Percentiles rank a stretch among this genome's conserved stretches.
Conservation (phyloP, 352 stramenopile genomes). For the Phytophthora macrochlamydospora region DNA sequence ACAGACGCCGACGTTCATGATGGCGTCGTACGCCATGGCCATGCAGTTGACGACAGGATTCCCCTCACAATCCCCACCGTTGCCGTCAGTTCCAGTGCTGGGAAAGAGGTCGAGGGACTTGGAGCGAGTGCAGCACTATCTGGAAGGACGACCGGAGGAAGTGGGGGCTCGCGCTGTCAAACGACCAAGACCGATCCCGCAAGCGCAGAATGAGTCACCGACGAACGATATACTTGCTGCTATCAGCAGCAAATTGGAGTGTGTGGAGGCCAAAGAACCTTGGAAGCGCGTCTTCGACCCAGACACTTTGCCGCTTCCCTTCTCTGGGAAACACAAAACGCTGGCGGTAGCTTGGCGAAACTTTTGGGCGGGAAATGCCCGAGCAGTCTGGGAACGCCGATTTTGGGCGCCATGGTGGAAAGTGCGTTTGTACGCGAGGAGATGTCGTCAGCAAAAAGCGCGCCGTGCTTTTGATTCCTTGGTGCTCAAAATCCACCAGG, state of each 20-base stretch:
- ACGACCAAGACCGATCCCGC: neutral
- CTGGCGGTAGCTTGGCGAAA: conserved; percentile 10
- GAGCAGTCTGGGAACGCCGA: conserved; percentile 33
- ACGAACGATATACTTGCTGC: neutral
- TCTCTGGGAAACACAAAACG: conserved; percentile 10
- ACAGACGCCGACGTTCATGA: neutral
- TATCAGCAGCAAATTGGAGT: conserved; percentile 10
- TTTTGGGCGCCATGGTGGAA: conserved; percentile 25
- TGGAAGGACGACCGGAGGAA: neutral
- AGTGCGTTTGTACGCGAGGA: conserved; percentile 8
- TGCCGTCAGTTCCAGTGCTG: neutral
- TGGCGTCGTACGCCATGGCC: no score
- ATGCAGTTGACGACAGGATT: neutral
- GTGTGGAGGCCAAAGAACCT: conserved; percentile 12
- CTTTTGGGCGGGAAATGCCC: conserved; percentile 24
- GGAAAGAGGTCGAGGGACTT: neutral
- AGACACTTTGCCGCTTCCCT: conserved; percentile 8
- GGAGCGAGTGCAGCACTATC: neutral
- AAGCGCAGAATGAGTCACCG: neutral
- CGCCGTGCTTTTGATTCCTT: conserved; percentile 17
- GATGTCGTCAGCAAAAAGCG: conserved; percentile 19
- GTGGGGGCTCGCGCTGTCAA: neutral
- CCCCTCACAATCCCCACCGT: neutral
- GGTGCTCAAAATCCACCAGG: conserved; percentile 15
- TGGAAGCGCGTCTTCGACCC: conserved; percentile 17